Evolutionary conservation across 768 basidiomycete genomes (phyloP), one percentile per base, ranked within the genome.

Genomic region (Termitomyces sp.): DNA sequence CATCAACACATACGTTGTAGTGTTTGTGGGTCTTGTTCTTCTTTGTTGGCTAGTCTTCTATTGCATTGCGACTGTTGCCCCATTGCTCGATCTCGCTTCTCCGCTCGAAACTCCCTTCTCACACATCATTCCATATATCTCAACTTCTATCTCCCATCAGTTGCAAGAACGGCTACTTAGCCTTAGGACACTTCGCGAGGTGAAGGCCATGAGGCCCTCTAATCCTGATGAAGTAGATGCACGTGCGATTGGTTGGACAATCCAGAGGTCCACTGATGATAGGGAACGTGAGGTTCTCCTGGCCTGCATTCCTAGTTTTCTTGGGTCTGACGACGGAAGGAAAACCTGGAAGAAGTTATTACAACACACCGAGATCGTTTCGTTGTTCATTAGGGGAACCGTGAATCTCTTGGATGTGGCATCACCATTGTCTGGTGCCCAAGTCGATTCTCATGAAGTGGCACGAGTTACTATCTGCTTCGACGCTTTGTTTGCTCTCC

Each of bases 81-180:
- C 57, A 3, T 10, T 59, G 3, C n/a, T 48, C 20, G 52, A 59
- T 42, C 24, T 22, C 27, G 43, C 57, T 20, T 46, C 57, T 20
- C 57, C 57, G 13, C 54, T 47, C 8, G 52, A 59, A 43, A 59
- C 57, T 3, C 52, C 53, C 12, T 27, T 56, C 16, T 42, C 55
- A n/a, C 22, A 26, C 8, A 47, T 24, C 22, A 22, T 56, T 10
- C 31, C 24, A 18, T 34, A 20, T 46, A 22, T 46, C 10, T 46
- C 34, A n/a, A 46, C 44, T 20, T 34, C n/a, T 37, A 46, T 46
- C 2, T 5, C 5, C 20, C 44, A 34, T 18, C 53, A 8, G 10
- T 27, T 18, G 18, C 37, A 37, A 32, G 20, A 20, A 34, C 22
- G 1, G 13, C n/a, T 34, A 6, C n/a, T 18, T n/a, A 32, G 31